Evolutionary conservation across 2,329 filamentous ascomycete species (phyloP).

Genomic region (Endocalyx cinctus): DNA sequence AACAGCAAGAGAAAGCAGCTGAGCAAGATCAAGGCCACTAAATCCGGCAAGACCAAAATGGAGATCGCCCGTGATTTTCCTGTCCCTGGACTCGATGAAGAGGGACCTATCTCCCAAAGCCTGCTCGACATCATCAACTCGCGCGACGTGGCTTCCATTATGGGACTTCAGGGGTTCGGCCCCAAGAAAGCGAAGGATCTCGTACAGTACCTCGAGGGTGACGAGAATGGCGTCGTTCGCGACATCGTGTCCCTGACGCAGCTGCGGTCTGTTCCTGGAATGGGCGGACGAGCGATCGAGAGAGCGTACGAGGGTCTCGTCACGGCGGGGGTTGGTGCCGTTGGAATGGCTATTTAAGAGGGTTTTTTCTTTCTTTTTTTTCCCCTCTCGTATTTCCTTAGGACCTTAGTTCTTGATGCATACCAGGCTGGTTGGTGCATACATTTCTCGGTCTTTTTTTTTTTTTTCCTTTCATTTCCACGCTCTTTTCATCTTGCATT

Average conservation of each 20-base stretch:
- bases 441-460: conserved; percentile 2
- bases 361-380: not conserved
- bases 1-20: conserved; percentile 13
- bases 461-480: conserved; percentile 4
- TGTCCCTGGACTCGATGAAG: too few relatives aligned
- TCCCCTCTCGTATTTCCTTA: too few relatives aligned
- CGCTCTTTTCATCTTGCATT: conserved; percentile 16
- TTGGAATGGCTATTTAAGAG: not conserved
- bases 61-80: too few relatives aligned
- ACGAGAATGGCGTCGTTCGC: conserved; percentile 33
- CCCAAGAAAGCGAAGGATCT: conserved; percentile 64
- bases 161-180: conserved; percentile 64
- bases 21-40: not conserved
- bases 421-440: too few relatives aligned
- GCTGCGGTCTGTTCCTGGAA: conserved; percentile 49
- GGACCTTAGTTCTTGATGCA: too few relatives aligned
- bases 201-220: conserved; percentile 49
- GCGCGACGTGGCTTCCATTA: conserved; percentile 61
- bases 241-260: conserved; percentile 46
- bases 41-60: not conserved
- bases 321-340: conserved; percentile 6
- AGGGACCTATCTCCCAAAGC: conserved; percentile 41
- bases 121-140: conserved; percentile 71
- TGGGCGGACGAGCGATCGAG: conserved; percentile 53
- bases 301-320: conserved; percentile 48